A percentile compares a stretch with the other conserved stretches of the same genome.
phyloP scores from a whole-genome alignment of 208 protist species.

The Acanthamoeba quina region DNA sequence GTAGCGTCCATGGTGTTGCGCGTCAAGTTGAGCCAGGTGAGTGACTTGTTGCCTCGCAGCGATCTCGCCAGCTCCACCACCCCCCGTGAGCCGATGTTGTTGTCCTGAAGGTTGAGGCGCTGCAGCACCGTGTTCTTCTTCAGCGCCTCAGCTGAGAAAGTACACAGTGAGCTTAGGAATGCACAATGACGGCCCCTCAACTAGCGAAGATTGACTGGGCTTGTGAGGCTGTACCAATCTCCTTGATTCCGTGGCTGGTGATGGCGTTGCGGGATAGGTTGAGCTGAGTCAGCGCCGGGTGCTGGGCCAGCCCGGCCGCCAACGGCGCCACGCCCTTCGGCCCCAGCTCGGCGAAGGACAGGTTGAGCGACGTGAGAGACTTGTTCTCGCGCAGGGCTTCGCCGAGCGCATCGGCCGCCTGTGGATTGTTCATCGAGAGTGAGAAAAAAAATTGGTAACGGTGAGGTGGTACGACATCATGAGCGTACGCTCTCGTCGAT shows the following conservation, averaged over 20 bases:
- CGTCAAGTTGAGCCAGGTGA: constrained; percentile 46
- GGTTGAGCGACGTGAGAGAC: constrained; percentile 21
- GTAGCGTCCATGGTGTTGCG: constrained; percentile 25
- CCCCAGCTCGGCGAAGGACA: neutral
- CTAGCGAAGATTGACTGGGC: neutral
- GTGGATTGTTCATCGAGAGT: neutral
- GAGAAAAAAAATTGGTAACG: neutral
- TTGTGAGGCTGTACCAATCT: neutral
- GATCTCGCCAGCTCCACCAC: neutral
- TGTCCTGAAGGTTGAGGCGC: constrained; percentile 29
- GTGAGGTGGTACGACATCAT: neutral
- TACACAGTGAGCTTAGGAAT: neutral
- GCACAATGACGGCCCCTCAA: neutral
- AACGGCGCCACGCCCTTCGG: neutral
- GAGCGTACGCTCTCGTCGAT: neutral
- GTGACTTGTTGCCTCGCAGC: neutral
- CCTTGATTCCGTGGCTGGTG: neutral
- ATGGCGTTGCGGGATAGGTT: constrained; percentile 41
- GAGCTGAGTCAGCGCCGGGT: neutral
- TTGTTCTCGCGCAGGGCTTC: constrained; percentile 13
- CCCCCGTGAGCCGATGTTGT: neutral
- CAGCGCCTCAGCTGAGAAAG: neutral
- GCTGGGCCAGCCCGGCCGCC: neutral
- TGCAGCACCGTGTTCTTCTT: constrained; percentile 34
- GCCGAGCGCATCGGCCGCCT: constrained; percentile 34